Evolutionary conservation across 257 asterid species (phyloP), one percentile per base, ranked within the genome.

Genomic region (Ballota nigra): DNA sequence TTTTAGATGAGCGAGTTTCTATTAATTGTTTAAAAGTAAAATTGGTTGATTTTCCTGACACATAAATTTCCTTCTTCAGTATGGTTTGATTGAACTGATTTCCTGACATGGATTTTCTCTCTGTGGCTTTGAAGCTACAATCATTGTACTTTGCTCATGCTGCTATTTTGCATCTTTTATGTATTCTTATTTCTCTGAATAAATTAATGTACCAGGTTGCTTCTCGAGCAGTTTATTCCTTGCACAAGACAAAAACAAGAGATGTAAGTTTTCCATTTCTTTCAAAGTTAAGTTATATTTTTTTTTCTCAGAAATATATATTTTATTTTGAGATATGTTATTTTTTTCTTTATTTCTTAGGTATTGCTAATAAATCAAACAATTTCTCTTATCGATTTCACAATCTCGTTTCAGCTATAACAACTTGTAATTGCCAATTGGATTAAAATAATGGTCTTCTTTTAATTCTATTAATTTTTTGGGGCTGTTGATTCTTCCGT

Each of bases 211-310:
- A 31, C 38, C 92, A 93, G 98, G 96, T 94, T 81, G 97, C 99
- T 58, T 89, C 97, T 59, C 80, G 70, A 76, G 96, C 98, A 65
- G 97, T 94, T 66, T 94, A 94, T 88, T 94, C 97, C 62, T 83
- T 94, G 88, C 99, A 94, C 84, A 94, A 94, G 86, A 86, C 97
- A 45, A 79, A 95, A 62, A 94, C 99, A 22, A 91, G 99, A 86
- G 97, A 91, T 63, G 98, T 90, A 82, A 85, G 95, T 73, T 57
- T 47, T 24, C 26, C 45, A 45, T 28, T 38, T 55, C 13, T 53
- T 55, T 36, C 15, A 23, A 69, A 33, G 19, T 69, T 13, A 61
- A 49, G n/a, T 31, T 18, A 40, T 19, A 15, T 0, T 45, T 6
- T 18, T 53, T 11, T 31, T 62, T 40, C 11, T 19, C 19, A 29